Base-by-base conservation (phyloP, 495 filamentous ascomycete species). In the Tuber microsphaerosporum region DNA sequence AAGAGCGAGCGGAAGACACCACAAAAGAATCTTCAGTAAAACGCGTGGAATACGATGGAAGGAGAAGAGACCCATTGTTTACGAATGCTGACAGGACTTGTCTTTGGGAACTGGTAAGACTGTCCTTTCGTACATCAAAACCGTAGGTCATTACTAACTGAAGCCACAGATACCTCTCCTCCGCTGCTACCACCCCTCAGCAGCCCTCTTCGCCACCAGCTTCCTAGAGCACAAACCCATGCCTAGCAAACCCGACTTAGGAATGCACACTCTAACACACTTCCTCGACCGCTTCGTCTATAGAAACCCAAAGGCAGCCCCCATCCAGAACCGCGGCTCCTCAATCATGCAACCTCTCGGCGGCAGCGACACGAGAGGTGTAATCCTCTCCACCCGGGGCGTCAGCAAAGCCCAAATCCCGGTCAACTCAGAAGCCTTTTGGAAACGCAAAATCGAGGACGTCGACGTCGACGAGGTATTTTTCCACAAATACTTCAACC, bases 241-340 rank as follows among this genome's bases (percentile, higher is more conserved):
- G 84, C 90, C 91, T 74, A 89, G 91, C 75, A 97, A 98, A 84
- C 94, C 95, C 0, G 94, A 99, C 78, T 85, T 97, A 70, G 89
- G 91, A 0, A 88, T 91, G 61, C 93, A 97, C 81, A 97, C 92
- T 0, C 88, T 99, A 75, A 93, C 92, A 74, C 91, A 95, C 83
- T 99, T 99, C 88, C 88, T 99, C 44, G 95, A 99, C 84, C 93
- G 94, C 77, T 98, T 99, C 84, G 93, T 95, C 34, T 99, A 97
- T 86, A 90, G 93, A 65, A 94, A 94, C 76, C 89, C 94, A 70
- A 96, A 94, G 86, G 87, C 91, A 10, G 84, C 86, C 5, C 84
- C 89, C 16, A 84, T 85, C 26, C 85, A 86, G 74, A 84, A 86
- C 2, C 90, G 91, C 72, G 96, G 95, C 39, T 84, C 88, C 45